phyloP scores from a whole-genome alignment of 306 rosid species.

The Quillaja saponaria region DNA sequence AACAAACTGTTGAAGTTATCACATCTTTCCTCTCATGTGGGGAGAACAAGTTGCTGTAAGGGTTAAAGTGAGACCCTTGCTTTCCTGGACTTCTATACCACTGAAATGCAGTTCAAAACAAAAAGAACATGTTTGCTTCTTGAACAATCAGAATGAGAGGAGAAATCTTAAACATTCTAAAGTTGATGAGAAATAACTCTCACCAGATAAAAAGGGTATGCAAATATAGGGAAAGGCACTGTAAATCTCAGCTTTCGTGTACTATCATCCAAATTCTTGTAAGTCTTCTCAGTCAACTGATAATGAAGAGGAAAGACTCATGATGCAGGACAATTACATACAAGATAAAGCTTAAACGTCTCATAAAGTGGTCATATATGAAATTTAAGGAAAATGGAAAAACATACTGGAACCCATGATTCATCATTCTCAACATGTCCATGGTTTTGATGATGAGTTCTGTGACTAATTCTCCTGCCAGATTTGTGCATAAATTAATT shows the following conservation, averaged over 20 bases:
- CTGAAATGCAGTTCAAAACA: constrained; percentile 45
- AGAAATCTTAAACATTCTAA: not conserved
- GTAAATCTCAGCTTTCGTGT: constrained; percentile 67
- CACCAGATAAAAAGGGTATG: constrained; percentile 89
- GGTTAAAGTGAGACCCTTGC: constrained; percentile 88
- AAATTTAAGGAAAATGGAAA: not conserved
- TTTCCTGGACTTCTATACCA: constrained; percentile 95
- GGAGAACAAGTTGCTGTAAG: constrained; percentile 66
- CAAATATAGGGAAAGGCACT: constrained; percentile 78
- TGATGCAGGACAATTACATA: constrained; percentile 10
- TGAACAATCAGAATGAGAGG: not conserved
- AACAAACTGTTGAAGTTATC: constrained; percentile 65
- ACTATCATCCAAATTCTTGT: constrained; percentile 46
- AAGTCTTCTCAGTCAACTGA: constrained; percentile 77
- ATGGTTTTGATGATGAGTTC: constrained; percentile 97
- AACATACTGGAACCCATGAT: constrained; percentile 89
- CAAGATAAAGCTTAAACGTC: not conserved
- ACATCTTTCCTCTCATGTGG: constrained; percentile 66
- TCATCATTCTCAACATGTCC: constrained; percentile 95
- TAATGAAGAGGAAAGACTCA: not conserved
- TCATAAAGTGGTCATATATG: not conserved
- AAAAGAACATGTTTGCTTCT: constrained; percentile 3
- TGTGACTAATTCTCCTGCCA: constrained; percentile 91
- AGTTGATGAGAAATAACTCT: constrained; percentile 21
- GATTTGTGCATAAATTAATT: not conserved